These are phyloP conservation scores for Prunus dulcis DNA, from an alignment of 306 rosid species.

Conservation along the genomic window DNA sequence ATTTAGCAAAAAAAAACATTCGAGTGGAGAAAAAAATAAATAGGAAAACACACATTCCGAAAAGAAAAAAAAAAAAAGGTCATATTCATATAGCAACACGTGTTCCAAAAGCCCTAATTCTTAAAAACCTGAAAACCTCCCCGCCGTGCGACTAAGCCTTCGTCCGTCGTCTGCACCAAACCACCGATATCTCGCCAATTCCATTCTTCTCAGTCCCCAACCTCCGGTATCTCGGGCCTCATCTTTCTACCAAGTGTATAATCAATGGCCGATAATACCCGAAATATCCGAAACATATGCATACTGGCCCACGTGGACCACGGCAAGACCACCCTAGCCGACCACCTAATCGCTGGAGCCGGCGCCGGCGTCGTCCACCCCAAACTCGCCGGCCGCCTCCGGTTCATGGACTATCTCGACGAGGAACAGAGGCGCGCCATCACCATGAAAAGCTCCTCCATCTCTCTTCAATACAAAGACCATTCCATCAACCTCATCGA, in stretches of 20 bases:
- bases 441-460: slow-evolving; percentile 90
- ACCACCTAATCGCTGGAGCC: slow-evolving; percentile 73
- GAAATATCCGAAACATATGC: slow-evolving; percentile 69
- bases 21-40: no score
- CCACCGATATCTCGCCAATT: no score
- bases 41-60: background rate
- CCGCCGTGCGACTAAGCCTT: background rate
- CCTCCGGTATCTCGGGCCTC: background rate
- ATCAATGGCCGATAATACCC: slow-evolving; percentile 27
- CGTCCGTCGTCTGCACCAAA: background rate
- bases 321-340: slow-evolving; percentile 90
- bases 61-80: background rate
- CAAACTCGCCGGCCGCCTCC: slow-evolving; percentile 71
- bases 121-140: background rate
- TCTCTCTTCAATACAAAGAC: slow-evolving; percentile 39
- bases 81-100: background rate
- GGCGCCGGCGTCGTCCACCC: slow-evolving; percentile 73
- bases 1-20: no score
- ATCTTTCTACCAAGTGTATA: background rate
- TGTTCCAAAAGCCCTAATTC: background rate
- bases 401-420: slow-evolving; percentile 85
- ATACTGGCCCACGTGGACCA: slow-evolving; percentile 90
- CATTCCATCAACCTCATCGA: slow-evolving; percentile 74
- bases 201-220: background rate
- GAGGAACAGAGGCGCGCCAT: slow-evolving; percentile 90